Conservation (phyloP, 2,329 filamentous ascomycete species). For the Samsoniella hepiali region DNA sequence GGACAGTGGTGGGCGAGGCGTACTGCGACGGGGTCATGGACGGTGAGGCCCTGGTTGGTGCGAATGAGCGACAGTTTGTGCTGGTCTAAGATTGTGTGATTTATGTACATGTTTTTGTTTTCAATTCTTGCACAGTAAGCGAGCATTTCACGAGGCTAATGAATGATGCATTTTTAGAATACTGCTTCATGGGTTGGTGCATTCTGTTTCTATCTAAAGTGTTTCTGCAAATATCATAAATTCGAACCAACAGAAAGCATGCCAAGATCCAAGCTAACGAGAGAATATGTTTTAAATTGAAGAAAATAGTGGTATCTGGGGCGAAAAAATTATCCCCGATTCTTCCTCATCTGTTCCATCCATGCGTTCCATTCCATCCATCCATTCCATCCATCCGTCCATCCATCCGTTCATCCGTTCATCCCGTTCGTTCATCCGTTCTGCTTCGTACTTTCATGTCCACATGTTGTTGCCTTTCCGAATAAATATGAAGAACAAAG, state of each 20-base stretch:
- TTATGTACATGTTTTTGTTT: not conserved
- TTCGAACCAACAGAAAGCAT: too few species aligned
- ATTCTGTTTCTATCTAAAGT: not conserved
- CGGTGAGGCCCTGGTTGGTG: slow-evolving; percentile 27
- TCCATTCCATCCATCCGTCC: slow-evolving; percentile 22
- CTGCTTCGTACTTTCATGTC: not conserved
- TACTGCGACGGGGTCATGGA: slow-evolving; percentile 36
- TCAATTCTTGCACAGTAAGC: not conserved
- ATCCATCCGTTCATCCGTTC: slow-evolving; percentile 18
- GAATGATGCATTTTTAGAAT: not conserved
- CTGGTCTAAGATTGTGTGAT: not conserved
- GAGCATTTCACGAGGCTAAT: not conserved
- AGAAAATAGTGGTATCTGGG: slow-evolving; percentile 17
- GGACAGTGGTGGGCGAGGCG: slow-evolving; percentile 30
- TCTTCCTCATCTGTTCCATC: not conserved
- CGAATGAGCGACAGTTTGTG: slow-evolving; percentile 7
- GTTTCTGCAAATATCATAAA: not conserved
- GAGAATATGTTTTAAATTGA: not conserved
- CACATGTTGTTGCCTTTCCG: not conserved
- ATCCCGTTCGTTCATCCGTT: slow-evolving; percentile 17
- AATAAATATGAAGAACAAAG: not conserved
- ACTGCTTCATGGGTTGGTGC: not conserved
- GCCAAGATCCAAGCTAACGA: too few species aligned
- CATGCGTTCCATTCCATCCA: slow-evolving; percentile 13
- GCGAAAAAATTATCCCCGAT: slow-evolving; percentile 6